Conservation (phyloP, 495 filamentous ascomycete genomes). For the Chlorociboria aeruginascens region DNA sequence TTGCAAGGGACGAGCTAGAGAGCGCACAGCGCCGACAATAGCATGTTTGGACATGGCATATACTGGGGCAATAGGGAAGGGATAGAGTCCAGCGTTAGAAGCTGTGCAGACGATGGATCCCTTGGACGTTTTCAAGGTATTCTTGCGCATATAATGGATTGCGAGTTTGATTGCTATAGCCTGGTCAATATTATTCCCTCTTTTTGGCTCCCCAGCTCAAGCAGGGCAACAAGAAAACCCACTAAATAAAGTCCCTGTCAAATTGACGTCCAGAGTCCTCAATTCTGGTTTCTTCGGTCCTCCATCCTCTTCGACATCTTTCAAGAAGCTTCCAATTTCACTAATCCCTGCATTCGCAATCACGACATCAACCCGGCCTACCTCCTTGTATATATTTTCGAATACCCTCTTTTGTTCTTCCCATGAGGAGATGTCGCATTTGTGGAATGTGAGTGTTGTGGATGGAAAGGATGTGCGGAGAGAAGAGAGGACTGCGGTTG, state of each 20-base stretch:
- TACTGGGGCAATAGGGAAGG: conserved; percentile 41
- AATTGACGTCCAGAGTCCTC: conserved; percentile 30
- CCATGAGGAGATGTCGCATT: conserved; percentile 25
- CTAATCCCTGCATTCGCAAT: conserved; percentile 45
- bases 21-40: conserved; percentile 39
- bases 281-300: conserved; percentile 27
- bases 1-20: conserved; percentile 27
- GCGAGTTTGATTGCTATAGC: conserved; percentile 32
- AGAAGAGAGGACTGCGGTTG: conserved; percentile 20
- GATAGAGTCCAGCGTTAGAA: conserved; percentile 43
- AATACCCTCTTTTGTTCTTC: conserved; percentile 22
- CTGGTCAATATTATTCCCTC: not conserved
- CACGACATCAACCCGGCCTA: conserved; percentile 34
- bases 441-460: conserved; percentile 22
- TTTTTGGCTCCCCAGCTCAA: no score
- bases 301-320: conserved; percentile 10
- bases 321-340: conserved; percentile 29
- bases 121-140: conserved; percentile 20
- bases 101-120: conserved; percentile 44
- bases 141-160: conserved; percentile 39
- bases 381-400: conserved; percentile 25
- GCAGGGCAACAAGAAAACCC: conserved; percentile 14
- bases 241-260: conserved; percentile 33
- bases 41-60: conserved; percentile 41
- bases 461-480: conserved; percentile 26